phyloP scores from a whole-genome alignment of 345 rosid genomes.

The Iberis pinnata region DNA sequence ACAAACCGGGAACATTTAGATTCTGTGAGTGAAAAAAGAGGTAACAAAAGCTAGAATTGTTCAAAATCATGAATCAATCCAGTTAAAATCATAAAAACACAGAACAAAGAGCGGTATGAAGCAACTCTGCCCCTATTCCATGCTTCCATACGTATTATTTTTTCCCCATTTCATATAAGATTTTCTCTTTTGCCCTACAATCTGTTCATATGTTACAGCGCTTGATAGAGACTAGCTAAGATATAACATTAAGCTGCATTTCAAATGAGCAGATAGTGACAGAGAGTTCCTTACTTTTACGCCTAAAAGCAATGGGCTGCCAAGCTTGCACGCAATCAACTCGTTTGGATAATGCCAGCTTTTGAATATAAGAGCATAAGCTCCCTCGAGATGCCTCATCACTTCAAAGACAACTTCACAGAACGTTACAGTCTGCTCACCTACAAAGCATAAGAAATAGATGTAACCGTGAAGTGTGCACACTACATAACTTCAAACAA shows the following conservation, averaged over 20 bases:
- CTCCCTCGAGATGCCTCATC: constrained; percentile 96
- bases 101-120: not conserved
- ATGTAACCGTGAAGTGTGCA: not conserved
- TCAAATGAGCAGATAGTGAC: too few species aligned
- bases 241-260: too few species aligned
- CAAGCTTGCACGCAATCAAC: constrained; percentile 92
- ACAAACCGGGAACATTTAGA: constrained; percentile 1
- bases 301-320: constrained; percentile 89
- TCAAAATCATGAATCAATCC: too few species aligned
- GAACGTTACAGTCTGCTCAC: constrained; percentile 60
- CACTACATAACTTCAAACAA: not conserved
- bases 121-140: constrained; percentile 3
- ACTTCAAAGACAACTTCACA: constrained; percentile 93
- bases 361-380: constrained; percentile 93
- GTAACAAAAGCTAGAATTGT: too few species aligned
- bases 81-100: not conserved
- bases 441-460: constrained; percentile 37
- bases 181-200: not conserved
- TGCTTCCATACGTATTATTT: not conserved
- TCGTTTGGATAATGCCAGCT: constrained; percentile 90
- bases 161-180: not conserved
- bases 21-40: constrained; percentile 4
- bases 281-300: constrained; percentile 61
- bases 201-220: not conserved
- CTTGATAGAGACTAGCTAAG: constrained; percentile 5